Evolutionary conservation across 352 stramenopile genomes (phyloP).

Genomic region (Phytophthora meadii): DNA sequence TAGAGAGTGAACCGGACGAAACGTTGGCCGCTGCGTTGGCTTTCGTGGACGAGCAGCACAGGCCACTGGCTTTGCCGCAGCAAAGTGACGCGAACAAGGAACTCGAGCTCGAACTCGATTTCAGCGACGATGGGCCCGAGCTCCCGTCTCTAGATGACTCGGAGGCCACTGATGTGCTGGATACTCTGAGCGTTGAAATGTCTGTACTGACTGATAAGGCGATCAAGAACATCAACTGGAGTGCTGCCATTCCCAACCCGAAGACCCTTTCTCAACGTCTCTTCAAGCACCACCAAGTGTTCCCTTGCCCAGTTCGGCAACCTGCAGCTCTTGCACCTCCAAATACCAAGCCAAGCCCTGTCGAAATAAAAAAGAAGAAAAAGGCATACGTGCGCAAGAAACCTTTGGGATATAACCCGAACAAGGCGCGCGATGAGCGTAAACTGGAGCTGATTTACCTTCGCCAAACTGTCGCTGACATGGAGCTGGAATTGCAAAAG

Average conservation of each 20-base stretch:
- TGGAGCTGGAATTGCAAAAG: constrained; percentile 45
- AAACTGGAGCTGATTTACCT: constrained; percentile 50
- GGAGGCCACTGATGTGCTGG: constrained; percentile 29
- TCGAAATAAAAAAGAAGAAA: constrained; percentile 5
- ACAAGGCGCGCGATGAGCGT: constrained; percentile 54
- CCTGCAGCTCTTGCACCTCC: not conserved
- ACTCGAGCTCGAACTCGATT: not conserved
- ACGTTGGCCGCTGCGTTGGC: constrained; percentile 33
- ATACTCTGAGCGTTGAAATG: constrained; percentile 29
- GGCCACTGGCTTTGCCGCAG: not conserved
- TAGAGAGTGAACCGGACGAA: constrained; percentile 35
- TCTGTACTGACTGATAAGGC: constrained; percentile 13
- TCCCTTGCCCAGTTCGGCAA: constrained; percentile 13
- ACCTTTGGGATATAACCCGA: constrained; percentile 44
- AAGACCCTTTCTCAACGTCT: constrained; percentile 18
- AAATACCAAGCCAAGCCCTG: not conserved
- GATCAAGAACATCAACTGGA: constrained; percentile 11
- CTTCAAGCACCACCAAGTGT: constrained; percentile 29
- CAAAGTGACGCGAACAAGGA: not conserved
- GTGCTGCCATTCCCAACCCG: constrained; percentile 1
- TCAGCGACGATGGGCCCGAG: constrained; percentile 5
- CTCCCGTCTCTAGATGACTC: constrained; percentile 28
- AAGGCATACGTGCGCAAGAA: constrained; percentile 38
- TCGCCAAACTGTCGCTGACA: constrained; percentile 46
- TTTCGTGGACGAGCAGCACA: constrained; percentile 36